Percentiles rank a stretch among this genome's conserved stretches.
These are phyloP conservation scores for Vachellia pachyceras DNA, from an alignment of 306 rosid species.

Conservation along the genomic window DNA sequence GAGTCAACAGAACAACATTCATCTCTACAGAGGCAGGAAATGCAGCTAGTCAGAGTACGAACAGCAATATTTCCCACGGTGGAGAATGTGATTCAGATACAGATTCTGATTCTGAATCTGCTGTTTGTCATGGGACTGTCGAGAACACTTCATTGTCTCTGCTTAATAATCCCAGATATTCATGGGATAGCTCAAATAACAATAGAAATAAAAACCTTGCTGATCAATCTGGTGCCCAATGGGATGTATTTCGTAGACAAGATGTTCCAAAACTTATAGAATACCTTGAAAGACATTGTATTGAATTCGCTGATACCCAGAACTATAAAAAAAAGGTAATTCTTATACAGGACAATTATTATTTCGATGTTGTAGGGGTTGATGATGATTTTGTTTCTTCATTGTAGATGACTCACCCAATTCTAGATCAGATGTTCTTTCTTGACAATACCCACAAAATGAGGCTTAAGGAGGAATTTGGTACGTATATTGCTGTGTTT, in stretches of 20 bases:
- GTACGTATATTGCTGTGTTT: slow-evolving; percentile 56
- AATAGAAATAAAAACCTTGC: slow-evolving; percentile 36
- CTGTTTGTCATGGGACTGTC: slow-evolving; percentile 42
- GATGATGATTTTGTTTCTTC: slow-evolving; percentile 45
- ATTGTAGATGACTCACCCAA: slow-evolving; percentile 84
- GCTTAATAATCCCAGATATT: slow-evolving; percentile 37
- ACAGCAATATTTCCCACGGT: slow-evolving; percentile 45
- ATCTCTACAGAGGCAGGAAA: slow-evolving; percentile 49
- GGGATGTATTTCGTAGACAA: slow-evolving; percentile 96
- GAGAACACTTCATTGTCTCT: slow-evolving; percentile 37
- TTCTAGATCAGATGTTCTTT: slow-evolving; percentile 84
- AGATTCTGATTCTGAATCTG: slow-evolving; percentile 41
- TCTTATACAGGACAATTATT: slow-evolving; percentile 27
- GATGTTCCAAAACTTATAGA: slow-evolving; percentile 89
- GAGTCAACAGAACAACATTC: slow-evolving; percentile 63
- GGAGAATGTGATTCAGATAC: slow-evolving; percentile 54
- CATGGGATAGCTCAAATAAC: slow-evolving; percentile 42
- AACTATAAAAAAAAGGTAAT: slow-evolving; percentile 59
- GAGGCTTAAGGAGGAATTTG: slow-evolving; percentile 86
- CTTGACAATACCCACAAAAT: slow-evolving; percentile 76
- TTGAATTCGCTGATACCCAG: slow-evolving; percentile 51
- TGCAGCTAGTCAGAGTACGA: slow-evolving; percentile 44
- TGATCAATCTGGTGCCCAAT: slow-evolving; percentile 64
- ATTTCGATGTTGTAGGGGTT: slow-evolving; percentile 37
- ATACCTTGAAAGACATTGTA: slow-evolving; percentile 72